Evolutionary conservation across 2,329 filamentous ascomycete species (phyloP).

Genomic region (Emergomyces orientalis): DNA sequence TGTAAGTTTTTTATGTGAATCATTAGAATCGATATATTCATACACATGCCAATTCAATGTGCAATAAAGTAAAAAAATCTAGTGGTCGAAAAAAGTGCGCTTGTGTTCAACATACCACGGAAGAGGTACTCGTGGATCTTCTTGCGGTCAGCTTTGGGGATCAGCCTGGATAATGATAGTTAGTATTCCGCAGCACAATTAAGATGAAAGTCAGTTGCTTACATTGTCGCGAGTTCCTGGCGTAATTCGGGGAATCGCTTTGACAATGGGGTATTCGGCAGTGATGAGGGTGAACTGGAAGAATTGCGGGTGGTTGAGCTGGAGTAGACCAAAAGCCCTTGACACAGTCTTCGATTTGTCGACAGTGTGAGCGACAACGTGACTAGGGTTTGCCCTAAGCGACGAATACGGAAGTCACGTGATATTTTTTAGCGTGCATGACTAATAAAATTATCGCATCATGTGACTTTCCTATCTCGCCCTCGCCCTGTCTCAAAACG

Average conservation of each 20-base stretch:
- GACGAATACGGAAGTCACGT: background rate
- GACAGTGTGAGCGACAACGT: background rate
- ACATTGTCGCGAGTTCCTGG: conserved; percentile 48
- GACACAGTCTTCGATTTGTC: conserved; percentile 6
- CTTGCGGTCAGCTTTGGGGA: conserved; percentile 99
- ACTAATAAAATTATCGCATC: background rate
- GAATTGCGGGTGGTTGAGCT: conserved; percentile 25
- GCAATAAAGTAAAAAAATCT: background rate
- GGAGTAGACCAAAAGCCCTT: conserved; percentile 4
- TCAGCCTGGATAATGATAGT: conserved; percentile 57
- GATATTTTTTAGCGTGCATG: background rate
- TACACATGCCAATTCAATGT: background rate
- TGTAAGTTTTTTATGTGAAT: conserved; percentile 24
- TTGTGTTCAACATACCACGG: conserved; percentile 52
- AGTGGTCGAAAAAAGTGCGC: background rate
- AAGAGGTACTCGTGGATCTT: conserved; percentile 99
- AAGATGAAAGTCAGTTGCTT: conserved; percentile 18
- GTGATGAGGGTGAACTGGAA: conserved; percentile 26
- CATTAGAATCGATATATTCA: conserved; percentile 5
- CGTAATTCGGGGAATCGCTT: conserved; percentile 46
- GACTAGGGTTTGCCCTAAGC: conserved; percentile 9
- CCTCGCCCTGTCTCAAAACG: too few species aligned
- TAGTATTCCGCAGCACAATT: conserved; percentile 9
- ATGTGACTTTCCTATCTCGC: background rate
- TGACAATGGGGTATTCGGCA: conserved; percentile 35